phyloP scores from a whole-genome alignment of 139 green algal species.

The Zygnema circumcarinatum region DNA sequence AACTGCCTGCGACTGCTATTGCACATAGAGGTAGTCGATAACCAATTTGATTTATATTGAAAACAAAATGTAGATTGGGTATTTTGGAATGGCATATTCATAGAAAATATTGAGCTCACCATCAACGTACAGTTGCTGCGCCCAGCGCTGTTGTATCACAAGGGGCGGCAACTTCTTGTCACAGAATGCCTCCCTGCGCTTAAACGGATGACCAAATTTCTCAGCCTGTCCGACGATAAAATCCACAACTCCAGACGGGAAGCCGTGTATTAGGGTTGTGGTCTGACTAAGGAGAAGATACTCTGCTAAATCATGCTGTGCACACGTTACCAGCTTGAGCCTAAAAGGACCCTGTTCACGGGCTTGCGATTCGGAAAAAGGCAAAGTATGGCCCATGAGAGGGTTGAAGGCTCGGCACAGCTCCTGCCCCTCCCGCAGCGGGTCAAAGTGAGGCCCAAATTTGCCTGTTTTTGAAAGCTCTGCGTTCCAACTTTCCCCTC shows the following conservation, averaged over 20 bases:
- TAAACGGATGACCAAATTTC: background rate
- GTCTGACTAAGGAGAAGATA: background rate
- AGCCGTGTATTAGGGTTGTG: background rate
- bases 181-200: background rate
- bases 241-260: background rate
- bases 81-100: too few species aligned
- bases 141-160: background rate
- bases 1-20: too few species aligned
- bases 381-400: too few species aligned
- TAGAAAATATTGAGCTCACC: too few species aligned
- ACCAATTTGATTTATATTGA: too few species aligned
- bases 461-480: too few species aligned
- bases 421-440: background rate
- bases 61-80: too few species aligned
- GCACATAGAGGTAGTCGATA: too few species aligned
- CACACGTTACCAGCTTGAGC: background rate
- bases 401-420: too few species aligned
- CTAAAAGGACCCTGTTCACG: too few species aligned
- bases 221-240: background rate
- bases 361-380: too few species aligned
- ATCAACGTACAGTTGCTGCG: background rate
- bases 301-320: background rate
- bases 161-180: background rate
- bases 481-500: too few species aligned
- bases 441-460: background rate